A percentile compares a stretch with the other conserved stretches of the same genome.
These are phyloP conservation scores for Xylogone sp. DNA, from an alignment of 2,329 filamentous ascomycete species.

Conservation along the genomic window DNA sequence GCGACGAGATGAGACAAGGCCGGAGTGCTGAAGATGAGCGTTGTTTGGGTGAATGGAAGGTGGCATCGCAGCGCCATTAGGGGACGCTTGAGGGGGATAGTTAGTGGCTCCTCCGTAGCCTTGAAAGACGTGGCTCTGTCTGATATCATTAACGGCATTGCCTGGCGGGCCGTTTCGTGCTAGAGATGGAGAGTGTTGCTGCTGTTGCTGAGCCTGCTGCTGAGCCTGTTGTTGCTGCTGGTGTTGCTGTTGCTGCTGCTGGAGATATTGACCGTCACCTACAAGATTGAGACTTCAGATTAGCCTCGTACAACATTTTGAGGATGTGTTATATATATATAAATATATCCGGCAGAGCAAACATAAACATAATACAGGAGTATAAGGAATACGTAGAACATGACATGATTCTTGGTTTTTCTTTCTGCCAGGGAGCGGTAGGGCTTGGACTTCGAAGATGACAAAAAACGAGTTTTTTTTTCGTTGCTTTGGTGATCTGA, in stretches of 20 bases:
- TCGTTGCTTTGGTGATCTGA: not conserved
- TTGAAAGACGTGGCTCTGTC: slow-evolving; percentile 71
- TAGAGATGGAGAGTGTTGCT: slow-evolving; percentile 5
- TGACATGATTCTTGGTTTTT: not conserved
- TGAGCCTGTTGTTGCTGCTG: slow-evolving; percentile 35
- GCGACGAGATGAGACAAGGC: slow-evolving; percentile 29
- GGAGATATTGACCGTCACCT: slow-evolving; percentile 61
- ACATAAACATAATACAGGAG: not conserved
- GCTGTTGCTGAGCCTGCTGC: slow-evolving; percentile 27
- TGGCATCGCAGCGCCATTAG: slow-evolving; percentile 57
- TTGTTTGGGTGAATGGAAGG: slow-evolving; percentile 50
- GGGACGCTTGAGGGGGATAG: slow-evolving; percentile 57
- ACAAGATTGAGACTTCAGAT: slow-evolving; percentile 25
- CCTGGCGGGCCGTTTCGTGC: slow-evolving; percentile 48
- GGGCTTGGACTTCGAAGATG: not conserved
- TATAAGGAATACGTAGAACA: not conserved
- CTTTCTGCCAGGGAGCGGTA: not conserved
- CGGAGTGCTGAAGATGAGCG: not conserved
- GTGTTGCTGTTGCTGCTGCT: slow-evolving; percentile 65
- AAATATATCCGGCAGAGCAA: not conserved
- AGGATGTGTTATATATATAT: not conserved
- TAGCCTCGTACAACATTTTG: slow-evolving; percentile 20
- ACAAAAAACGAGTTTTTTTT: not conserved
- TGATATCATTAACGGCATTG: slow-evolving; percentile 53
- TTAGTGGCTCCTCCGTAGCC: slow-evolving; percentile 52